A percentile compares a stretch with the other conserved stretches of the same genome.
These are phyloP conservation scores for Cynanchum wilfordii DNA, from an alignment of 257 asterid species.

Conservation along the genomic window DNA sequence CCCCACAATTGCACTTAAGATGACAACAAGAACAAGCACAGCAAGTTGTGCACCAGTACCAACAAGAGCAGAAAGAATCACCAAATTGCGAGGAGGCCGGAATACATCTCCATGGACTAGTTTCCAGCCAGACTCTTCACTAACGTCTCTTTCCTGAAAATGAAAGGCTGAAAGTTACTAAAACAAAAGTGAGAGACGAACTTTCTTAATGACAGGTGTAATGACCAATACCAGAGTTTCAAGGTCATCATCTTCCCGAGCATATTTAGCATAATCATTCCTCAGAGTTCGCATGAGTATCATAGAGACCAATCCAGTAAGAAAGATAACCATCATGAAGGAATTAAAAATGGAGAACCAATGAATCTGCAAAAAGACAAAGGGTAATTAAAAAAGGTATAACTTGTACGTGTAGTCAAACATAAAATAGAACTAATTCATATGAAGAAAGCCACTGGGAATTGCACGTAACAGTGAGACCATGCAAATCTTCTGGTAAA, in stretches of 20 bases:
- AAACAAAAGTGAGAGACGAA: not conserved
- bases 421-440: not conserved
- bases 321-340: conserved; percentile 99
- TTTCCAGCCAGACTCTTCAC: conserved; percentile 71
- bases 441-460: not conserved
- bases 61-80: conserved; percentile 52
- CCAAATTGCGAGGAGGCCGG: conserved; percentile 42
- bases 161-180: not conserved
- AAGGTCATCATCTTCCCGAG: conserved; percentile 97
- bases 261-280: conserved; percentile 97
- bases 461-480: not conserved
- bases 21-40: conserved; percentile 51
- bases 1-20: conserved; percentile 50
- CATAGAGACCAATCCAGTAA: conserved; percentile 95
- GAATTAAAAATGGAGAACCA: conserved; percentile 98
- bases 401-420: not conserved
- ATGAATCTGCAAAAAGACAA: conserved; percentile 62
- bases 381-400: conserved; percentile 2
- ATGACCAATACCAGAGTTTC: conserved; percentile 71
- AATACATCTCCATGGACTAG: conserved; percentile 67
- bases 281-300: conserved; percentile 93
- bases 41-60: conserved; percentile 64
- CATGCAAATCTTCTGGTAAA: not conserved
- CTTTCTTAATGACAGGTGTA: not conserved
- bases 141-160: conserved; percentile 53